Evolutionary conservation across 345 rosid species (phyloP).

Genomic region (Linum lewisii): DNA sequence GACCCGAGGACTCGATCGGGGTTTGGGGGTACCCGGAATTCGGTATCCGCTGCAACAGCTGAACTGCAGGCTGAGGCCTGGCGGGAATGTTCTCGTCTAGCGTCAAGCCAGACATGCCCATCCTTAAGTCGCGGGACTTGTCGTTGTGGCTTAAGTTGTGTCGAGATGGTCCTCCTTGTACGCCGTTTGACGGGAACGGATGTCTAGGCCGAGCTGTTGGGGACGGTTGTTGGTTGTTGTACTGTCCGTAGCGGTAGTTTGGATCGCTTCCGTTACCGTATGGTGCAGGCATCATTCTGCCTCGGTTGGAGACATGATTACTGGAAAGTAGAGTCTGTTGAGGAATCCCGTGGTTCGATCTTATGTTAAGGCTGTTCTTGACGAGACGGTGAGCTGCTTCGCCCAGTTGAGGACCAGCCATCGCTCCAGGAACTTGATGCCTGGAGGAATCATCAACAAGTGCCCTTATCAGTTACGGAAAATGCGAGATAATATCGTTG

Average conservation of each 20-base stretch:
- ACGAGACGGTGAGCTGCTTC: constrained; percentile 98
- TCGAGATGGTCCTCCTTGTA: constrained; percentile 36
- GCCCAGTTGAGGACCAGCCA: constrained; percentile 62
- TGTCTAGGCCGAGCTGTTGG: constrained; percentile 30
- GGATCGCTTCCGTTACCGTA: constrained; percentile 44
- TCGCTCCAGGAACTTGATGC: constrained; percentile 74
- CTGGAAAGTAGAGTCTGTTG: constrained; percentile 38
- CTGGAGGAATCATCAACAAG: constrained; percentile 22
- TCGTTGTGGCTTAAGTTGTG: constrained; percentile 38
- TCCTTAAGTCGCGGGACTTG: constrained; percentile 33
- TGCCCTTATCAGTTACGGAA: no score
- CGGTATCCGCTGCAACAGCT: constrained; percentile 18
- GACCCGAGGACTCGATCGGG: constrained; percentile 26
- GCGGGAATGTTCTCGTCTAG: constrained; percentile 38
- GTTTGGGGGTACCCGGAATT: constrained; percentile 21
- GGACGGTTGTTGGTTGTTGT: constrained; percentile 30
- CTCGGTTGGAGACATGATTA: constrained; percentile 31
- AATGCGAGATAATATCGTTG: no score
- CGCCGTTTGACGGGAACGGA: constrained; percentile 30
- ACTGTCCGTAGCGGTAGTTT: constrained; percentile 33
- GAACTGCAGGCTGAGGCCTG: constrained; percentile 15
- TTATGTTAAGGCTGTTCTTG: constrained; percentile 76
- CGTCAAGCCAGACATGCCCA: constrained; percentile 43
- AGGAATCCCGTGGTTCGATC: constrained; percentile 32
- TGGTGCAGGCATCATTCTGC: constrained; percentile 50